A percentile compares a stretch with the other conserved stretches of the same genome.
phyloP scores from a whole-genome alignment of 2,329 filamentous ascomycete species.

The Fusarium poae region DNA sequence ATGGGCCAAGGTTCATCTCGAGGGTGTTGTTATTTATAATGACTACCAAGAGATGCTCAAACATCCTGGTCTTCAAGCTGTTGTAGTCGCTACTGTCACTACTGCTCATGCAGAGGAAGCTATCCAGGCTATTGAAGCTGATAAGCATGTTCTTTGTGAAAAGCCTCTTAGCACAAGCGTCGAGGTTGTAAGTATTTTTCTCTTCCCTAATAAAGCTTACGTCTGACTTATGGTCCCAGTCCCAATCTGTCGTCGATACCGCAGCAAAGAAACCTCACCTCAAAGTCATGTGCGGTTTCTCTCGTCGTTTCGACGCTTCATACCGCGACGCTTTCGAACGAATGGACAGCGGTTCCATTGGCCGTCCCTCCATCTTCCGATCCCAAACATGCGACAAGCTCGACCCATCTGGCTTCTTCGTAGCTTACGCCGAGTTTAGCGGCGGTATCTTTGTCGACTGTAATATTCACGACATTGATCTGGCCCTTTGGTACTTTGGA shows the following conservation, averaged over 20 bases:
- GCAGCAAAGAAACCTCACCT: constrained; percentile 68
- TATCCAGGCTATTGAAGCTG: constrained; percentile 47
- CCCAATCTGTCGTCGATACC: constrained; percentile 70
- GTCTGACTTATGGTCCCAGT: constrained; percentile 55
- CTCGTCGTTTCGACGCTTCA: constrained; percentile 69
- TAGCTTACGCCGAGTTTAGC: constrained; percentile 73
- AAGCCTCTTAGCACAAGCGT: constrained; percentile 52
- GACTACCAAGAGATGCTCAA: constrained; percentile 49
- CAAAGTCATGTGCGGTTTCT: constrained; percentile 69
- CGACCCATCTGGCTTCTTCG: constrained; percentile 76
- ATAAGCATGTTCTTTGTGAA: constrained; percentile 48
- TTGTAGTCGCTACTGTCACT: constrained; percentile 46
- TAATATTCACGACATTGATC: constrained; percentile 75
- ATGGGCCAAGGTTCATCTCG: constrained; percentile 43
- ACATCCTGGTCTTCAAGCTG: constrained; percentile 47
- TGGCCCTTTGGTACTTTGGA: constrained; percentile 53
- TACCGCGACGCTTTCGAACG: constrained; percentile 71
- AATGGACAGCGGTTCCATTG: constrained; percentile 68
- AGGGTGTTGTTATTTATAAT: constrained; percentile 44
- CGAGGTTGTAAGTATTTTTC: constrained; percentile 62
- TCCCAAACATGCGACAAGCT: constrained; percentile 77
- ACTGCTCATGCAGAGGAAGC: constrained; percentile 47
- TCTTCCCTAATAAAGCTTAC: not conserved
- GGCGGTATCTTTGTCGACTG: constrained; percentile 80
- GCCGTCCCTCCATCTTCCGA: constrained; percentile 71